Percentiles rank a stretch among this genome's conserved stretches.
Conservation (phyloP, 2,329 filamentous ascomycete genomes). For the Diplodia scrobiculata region DNA sequence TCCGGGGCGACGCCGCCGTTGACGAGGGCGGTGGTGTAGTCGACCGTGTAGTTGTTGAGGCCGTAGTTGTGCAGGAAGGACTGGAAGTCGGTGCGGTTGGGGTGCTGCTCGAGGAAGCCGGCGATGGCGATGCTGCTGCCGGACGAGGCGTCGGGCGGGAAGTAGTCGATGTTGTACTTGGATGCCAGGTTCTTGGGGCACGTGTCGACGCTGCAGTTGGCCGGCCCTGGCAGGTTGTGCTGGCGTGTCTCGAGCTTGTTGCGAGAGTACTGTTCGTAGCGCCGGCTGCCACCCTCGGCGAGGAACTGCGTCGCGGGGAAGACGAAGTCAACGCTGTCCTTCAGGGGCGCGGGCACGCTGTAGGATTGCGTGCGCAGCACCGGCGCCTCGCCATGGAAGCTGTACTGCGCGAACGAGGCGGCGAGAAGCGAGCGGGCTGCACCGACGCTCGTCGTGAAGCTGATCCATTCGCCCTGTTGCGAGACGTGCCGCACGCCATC, state of each 20-base stretch:
- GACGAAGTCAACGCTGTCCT: constrained; percentile 50
- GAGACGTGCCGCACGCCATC: constrained; percentile 44
- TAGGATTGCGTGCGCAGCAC: constrained; percentile 50
- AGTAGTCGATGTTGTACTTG: constrained; percentile 35
- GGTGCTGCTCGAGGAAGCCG: constrained; percentile 57
- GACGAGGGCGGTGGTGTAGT: constrained; percentile 47
- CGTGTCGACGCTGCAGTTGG: constrained; percentile 14
- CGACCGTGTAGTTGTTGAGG: constrained; percentile 47
- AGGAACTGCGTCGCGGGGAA: constrained; percentile 57
- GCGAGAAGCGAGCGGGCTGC: constrained; percentile 52
- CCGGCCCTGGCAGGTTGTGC: not conserved
- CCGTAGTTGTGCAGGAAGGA: constrained; percentile 46
- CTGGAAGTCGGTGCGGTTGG: constrained; percentile 49
- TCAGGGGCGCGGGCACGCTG: constrained; percentile 47
- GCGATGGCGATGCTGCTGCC: constrained; percentile 56
- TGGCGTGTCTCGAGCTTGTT: not conserved
- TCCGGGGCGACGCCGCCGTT: constrained; percentile 37
- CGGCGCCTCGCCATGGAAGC: constrained; percentile 41
- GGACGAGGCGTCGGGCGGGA: constrained; percentile 45
- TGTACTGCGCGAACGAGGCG: constrained; percentile 53
- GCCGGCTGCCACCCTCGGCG: constrained; percentile 37
- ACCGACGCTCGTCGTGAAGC: constrained; percentile 47
- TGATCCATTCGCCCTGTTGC: constrained; percentile 48
- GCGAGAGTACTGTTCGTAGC: constrained; percentile 3
- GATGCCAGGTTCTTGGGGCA: constrained; percentile 31